Evolutionary conservation across 2,329 filamentous ascomycete genomes (phyloP), one percentile per base, ranked within the genome.

Genomic region (Geosmithia putterillii): DNA sequence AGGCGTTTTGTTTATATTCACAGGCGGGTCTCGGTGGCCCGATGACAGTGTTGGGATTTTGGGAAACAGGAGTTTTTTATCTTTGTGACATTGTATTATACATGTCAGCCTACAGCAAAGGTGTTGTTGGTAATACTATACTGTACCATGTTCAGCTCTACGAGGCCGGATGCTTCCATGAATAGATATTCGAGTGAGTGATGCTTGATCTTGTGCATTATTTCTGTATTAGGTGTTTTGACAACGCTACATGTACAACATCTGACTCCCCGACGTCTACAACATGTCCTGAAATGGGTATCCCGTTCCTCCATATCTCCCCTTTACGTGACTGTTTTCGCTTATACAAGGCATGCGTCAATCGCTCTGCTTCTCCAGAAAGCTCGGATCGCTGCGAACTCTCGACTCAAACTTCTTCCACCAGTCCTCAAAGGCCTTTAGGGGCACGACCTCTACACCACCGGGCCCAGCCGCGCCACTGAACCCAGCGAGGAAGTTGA

Each of bases 351-450:
- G 28, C 10, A 32, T 12, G 10, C 10, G 15, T 46, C 42, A 57
- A 35, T 60, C 54, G 22, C 49, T 47, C 40, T 63, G 60, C 54
- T 81, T 77, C 63, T 96, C 89, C 51, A 98, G 67, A 59, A 98
- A 98, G 7, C 78, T 76, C 0, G 92, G 90, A 65, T 98, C 92
- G 50, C 77, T 73, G 53, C 89, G 82, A 35, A 98, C 75, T 57
- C 81, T 82, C 47, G 78, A 76, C 67, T 98, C 90, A 65, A 98
- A 98, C 64, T 95, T 96, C 47, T 72, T 75, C 92, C 94, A 98
- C 92, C 94, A 98, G 46, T 94, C 87, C 64, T 94, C 83, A 60
- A 98, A 98, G 5, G 85, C 86, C 64, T 86, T 92, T 50, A 98
- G 64, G n/a, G 92, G 89, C 20, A 98, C 86, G 12, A 94, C 83